These are phyloP conservation scores for Chenopodium berlandieri DNA, from an alignment of 148 eudicot genomes.

Conservation along the genomic window DNA sequence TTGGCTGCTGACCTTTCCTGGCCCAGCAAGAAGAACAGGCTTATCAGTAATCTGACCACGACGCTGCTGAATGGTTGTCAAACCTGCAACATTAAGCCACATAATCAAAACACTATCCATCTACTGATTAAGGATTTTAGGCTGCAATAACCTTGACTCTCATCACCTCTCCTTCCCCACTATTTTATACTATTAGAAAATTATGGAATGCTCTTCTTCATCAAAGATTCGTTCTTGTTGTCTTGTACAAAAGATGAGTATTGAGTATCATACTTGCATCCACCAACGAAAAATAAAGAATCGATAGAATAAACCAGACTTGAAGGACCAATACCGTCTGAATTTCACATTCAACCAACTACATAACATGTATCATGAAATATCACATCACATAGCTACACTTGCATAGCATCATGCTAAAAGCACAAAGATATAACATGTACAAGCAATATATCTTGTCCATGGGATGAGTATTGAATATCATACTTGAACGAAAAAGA, in stretches of 20 bases:
- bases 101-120: constrained; percentile 15
- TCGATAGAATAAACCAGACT: too few relatives aligned
- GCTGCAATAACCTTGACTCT: background rate
- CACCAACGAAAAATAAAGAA: background rate
- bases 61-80: constrained; percentile 85
- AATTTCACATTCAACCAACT: background rate
- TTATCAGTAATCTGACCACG: constrained; percentile 69
- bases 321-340: background rate
- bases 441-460: constrained; percentile 1
- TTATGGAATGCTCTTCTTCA: background rate
- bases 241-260: background rate
- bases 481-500: background rate
- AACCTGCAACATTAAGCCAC: constrained; percentile 44
- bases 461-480: background rate
- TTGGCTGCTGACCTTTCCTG: constrained; percentile 74
- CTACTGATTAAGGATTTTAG: background rate
- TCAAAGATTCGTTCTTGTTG: background rate
- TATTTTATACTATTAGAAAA: background rate
- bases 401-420: constrained; percentile 8
- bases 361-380: background rate
- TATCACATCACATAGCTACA: background rate
- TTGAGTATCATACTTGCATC: background rate
- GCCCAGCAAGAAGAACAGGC: constrained; percentile 93
- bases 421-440: background rate
- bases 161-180: background rate